Evolutionary conservation across 441 rosid species (phyloP).

Genomic region (Erodium moschatum): DNA sequence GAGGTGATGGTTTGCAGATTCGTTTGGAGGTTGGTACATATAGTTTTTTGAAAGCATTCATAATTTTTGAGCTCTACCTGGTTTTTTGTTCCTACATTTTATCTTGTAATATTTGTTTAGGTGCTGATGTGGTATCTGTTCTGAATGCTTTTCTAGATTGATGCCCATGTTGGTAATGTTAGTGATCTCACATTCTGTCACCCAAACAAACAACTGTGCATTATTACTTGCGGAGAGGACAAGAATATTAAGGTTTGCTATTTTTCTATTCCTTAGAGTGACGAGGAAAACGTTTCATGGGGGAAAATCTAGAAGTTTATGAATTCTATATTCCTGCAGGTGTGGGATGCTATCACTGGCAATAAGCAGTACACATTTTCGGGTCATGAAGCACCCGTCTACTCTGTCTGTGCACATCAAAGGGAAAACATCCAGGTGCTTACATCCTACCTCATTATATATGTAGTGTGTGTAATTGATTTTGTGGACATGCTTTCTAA

Average conservation of each 20-base stretch:
- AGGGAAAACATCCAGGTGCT: conserved; percentile 70
- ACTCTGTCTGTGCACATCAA: conserved; percentile 65
- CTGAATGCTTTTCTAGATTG: conserved; percentile 39
- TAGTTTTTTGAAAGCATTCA: conserved; percentile 4
- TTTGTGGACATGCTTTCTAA: not conserved
- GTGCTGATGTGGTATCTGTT: not conserved
- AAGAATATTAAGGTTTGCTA: conserved; percentile 49
- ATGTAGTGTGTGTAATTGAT: not conserved
- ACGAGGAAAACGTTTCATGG: conserved; percentile 13
- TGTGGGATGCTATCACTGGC: conserved; percentile 66
- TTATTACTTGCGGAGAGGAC: conserved; percentile 74
- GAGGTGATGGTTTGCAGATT: conserved; percentile 51
- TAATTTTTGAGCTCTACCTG: not conserved
- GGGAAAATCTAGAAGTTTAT: conserved; percentile 8
- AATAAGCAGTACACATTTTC: conserved; percentile 37
- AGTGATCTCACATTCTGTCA: conserved; percentile 64
- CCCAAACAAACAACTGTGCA: conserved; percentile 53
- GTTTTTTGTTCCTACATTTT: not conserved
- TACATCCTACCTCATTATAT: not conserved
- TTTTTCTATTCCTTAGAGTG: conserved; percentile 13
- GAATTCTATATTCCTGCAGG: conserved; percentile 31
- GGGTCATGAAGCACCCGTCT: conserved; percentile 78
- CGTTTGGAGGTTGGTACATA: conserved; percentile 58
- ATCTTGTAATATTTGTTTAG: not conserved
- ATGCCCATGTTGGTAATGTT: conserved; percentile 69